Evolutionary conservation across 805 yeast genomes (phyloP).

Genomic region (Diddensiella transvaalensis): DNA sequence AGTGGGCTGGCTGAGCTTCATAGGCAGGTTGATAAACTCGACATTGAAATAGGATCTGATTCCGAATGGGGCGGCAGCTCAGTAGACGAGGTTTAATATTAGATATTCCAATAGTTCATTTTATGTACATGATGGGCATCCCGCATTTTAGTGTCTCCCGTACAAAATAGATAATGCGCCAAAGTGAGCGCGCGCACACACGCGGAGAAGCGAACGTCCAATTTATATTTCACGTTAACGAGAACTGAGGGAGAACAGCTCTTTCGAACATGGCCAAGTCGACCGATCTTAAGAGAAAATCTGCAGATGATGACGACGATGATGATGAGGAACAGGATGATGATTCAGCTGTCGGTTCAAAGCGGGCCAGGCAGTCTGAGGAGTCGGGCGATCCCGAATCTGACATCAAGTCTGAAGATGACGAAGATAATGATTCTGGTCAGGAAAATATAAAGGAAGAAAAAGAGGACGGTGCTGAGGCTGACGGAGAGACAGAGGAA

Average conservation of each 20-base stretch:
- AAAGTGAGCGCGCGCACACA: too few species aligned
- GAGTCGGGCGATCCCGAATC: constrained; percentile 17
- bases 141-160: too few species aligned
- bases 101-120: too few species aligned
- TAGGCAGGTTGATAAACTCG: constrained; percentile 58
- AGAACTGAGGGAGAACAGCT: too few species aligned
- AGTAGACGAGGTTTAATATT: too few species aligned
- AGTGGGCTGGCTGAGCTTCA: constrained; percentile 80
- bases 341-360: constrained; percentile 11
- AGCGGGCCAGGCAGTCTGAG: constrained; percentile 13
- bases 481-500: constrained; percentile 21
- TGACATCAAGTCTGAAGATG: constrained; percentile 15
- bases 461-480: constrained; percentile 14
- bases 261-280: not conserved
- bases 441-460: constrained; percentile 15
- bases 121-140: too few species aligned
- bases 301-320: constrained; percentile 27
- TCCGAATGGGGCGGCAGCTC: constrained; percentile 16
- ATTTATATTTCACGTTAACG: too few species aligned
- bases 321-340: constrained; percentile 32
- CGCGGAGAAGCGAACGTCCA: too few species aligned
- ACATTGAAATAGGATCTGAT: constrained; percentile 24
- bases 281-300: not conserved
- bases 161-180: too few species aligned
- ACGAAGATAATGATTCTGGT: constrained; percentile 12